Base-by-base conservation (phyloP, 1,139 yeast species). In the Magnusiomyces paraingens region DNA sequence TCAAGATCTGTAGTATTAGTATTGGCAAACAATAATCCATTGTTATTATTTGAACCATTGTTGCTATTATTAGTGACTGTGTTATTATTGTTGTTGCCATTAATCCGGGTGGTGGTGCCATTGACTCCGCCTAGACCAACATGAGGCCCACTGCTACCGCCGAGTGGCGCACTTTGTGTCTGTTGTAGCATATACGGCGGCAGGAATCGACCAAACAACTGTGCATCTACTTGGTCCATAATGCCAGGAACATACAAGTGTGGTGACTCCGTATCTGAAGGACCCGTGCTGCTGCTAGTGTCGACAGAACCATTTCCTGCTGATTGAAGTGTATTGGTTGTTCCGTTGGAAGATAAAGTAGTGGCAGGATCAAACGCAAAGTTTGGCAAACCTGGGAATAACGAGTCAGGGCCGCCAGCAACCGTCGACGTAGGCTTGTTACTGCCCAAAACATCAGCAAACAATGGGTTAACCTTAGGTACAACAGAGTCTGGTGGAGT, bases 161-260 rank as follows among this genome's bases (percentile, higher is more conserved):
- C 43, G 15, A 47, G 10, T n/a, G 29, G 46, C 29, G 40, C 20
- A 14, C 20, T 39, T 29, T 39, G 44, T 32, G 46, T 41, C 36
- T 50, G 49, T 32, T 56, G 58, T 62, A 81, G 68, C 94, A 86
- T 86, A 64, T 86, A 87, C 1, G 95, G 94, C 2, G 96, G 96
- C 53, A 88, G 67, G 61, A 85, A 83, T 51, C 86, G 74, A 0
- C 96, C 96, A 72, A 89, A 88, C 14, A 89, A 77, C 65, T 87
- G 93, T 57, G 88, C 80, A 67, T 89, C 96, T 49, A 88, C 71
- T 61, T 84, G 85, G 67, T 88, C 96, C 75, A 88, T 84, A 18
- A 86, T 84, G 3, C 95, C 94, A 1, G 93, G 89, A 56, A 85
- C 76, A 63, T 86, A 86, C 18, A 51, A 50, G 20, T 55, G 57